Conservation (phyloP, 192 early-diverging fungal species). For the Thamnidium elegans region DNA sequence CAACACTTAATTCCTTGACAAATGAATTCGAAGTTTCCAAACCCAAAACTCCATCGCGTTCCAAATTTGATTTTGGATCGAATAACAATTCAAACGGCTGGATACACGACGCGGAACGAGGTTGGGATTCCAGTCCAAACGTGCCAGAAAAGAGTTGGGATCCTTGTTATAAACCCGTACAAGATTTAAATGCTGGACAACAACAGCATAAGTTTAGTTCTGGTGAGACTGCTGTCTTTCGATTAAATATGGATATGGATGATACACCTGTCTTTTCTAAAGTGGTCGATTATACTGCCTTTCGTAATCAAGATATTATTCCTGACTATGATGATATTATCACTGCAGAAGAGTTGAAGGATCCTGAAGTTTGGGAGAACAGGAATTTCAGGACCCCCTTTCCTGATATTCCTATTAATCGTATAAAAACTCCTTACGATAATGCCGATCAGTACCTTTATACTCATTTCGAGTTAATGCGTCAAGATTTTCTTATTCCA, state of each 20-base stretch:
- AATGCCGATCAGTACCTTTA: constrained; percentile 47
- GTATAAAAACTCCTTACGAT: constrained; percentile 38
- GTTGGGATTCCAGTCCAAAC: constrained; percentile 4
- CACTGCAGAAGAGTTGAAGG: background rate
- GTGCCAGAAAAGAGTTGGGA: constrained; percentile 10
- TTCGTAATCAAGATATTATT: constrained; percentile 20
- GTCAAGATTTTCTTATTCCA: constrained; percentile 52
- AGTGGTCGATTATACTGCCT: constrained; percentile 18
- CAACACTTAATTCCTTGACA: constrained; percentile 13
- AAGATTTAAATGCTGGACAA: background rate
- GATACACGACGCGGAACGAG: background rate
- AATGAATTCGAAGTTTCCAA: constrained; percentile 11
- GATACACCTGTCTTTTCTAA: constrained; percentile 21
- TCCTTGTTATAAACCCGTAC: background rate
- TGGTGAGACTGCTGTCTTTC: background rate
- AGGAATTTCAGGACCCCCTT: background rate
- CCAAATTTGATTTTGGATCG: constrained; percentile 14
- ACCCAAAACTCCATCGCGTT: background rate
- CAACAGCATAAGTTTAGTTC: background rate
- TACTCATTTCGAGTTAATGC: constrained; percentile 50
- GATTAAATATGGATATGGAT: constrained; percentile 17
- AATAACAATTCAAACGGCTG: background rate
- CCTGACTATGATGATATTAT: constrained; percentile 27
- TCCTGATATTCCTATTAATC: constrained; percentile 49
- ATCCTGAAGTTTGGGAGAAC: background rate